Evolutionary conservation across 164 flowering plant species (phyloP).

Genomic region (Sedum album): DNA sequence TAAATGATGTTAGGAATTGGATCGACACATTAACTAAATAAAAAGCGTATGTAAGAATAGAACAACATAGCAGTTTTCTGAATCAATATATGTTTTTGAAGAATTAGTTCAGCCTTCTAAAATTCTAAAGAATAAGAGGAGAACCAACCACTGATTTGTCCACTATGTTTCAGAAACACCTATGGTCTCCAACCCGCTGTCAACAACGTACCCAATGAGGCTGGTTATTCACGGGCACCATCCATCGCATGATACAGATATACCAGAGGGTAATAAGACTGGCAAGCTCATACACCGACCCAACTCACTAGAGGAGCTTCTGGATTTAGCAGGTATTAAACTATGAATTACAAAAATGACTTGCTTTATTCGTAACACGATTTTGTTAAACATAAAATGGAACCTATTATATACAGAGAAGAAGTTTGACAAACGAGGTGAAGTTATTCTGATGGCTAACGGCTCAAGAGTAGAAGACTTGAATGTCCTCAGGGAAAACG

Average conservation of each 20-base stretch:
- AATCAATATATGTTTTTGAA: no score
- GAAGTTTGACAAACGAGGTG: slow-evolving; percentile 51
- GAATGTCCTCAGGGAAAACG: slow-evolving; percentile 63
- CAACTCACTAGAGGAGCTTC: slow-evolving; percentile 1
- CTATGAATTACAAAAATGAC: not conserved
- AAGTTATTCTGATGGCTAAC: slow-evolving; percentile 54
- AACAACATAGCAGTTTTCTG: no score
- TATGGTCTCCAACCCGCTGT: not conserved
- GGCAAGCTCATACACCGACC: not conserved
- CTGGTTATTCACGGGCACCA: slow-evolving; percentile 1
- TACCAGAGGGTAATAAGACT: not conserved
- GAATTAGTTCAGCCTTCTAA: no score
- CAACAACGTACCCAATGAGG: not conserved
- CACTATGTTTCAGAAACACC: not conserved
- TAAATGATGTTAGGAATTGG: not conserved
- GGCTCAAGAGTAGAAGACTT: slow-evolving; percentile 76
- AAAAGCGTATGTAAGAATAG: no score
- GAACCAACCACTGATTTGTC: not conserved
- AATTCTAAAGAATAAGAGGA: not conserved
- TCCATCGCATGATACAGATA: not conserved
- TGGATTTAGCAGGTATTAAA: not conserved
- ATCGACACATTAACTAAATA: no score
- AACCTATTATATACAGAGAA: slow-evolving; percentile 46
- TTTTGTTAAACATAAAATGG: not conserved
- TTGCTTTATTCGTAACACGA: not conserved